Percentiles rank a stretch among this genome's conserved stretches.
Evolutionary conservation across 768 basidiomycete genomes (phyloP).

Genomic region (Kockovaella imperatae): DNA sequence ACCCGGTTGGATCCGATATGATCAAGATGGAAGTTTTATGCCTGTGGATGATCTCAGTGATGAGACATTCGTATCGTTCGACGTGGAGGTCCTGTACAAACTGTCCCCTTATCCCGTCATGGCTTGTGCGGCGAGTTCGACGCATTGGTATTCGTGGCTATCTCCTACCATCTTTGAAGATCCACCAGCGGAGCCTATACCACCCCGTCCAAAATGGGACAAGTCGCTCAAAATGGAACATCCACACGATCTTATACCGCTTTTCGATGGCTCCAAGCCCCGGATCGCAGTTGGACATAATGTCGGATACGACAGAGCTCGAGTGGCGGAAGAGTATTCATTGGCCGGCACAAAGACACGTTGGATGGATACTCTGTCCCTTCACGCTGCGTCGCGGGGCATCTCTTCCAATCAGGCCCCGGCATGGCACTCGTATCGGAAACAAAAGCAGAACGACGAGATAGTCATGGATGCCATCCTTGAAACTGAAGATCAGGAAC

Average conservation of each 20-base stretch:
- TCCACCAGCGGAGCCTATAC: slow-evolving; percentile 3
- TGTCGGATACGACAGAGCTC: slow-evolving; percentile 82
- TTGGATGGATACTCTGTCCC: slow-evolving; percentile 87
- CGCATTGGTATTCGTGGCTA: slow-evolving; percentile 92
- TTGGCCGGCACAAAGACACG: slow-evolving; percentile 61
- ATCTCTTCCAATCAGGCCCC: slow-evolving; percentile 92
- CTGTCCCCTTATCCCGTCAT: slow-evolving; percentile 69
- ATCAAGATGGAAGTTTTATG: slow-evolving; percentile 68
- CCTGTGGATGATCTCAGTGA: slow-evolving; percentile 58
- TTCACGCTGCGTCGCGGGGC: slow-evolving; percentile 88
- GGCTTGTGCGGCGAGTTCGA: slow-evolving; percentile 74
- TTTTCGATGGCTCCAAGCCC: slow-evolving; percentile 11
- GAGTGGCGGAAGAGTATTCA: slow-evolving; percentile 74
- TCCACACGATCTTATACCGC: slow-evolving; percentile 38
- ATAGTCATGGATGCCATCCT: slow-evolving; percentile 38
- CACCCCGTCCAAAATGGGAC: slow-evolving; percentile 19
- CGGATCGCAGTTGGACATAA: slow-evolving; percentile 84
- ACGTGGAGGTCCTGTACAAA: slow-evolving; percentile 82
- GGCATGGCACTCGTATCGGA: slow-evolving; percentile 80
- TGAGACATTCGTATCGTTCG: slow-evolving; percentile 66
- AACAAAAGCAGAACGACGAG: slow-evolving; percentile 55
- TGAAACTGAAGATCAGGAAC: slow-evolving; percentile 33
- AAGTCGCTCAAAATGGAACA: slow-evolving; percentile 10
- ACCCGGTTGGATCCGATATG: slow-evolving; percentile 86
- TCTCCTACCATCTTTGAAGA: slow-evolving; percentile 54